These are phyloP conservation scores for Malassezia restricta DNA, from an alignment of 1,284 basidiomycete species.

Conservation along the genomic window DNA sequence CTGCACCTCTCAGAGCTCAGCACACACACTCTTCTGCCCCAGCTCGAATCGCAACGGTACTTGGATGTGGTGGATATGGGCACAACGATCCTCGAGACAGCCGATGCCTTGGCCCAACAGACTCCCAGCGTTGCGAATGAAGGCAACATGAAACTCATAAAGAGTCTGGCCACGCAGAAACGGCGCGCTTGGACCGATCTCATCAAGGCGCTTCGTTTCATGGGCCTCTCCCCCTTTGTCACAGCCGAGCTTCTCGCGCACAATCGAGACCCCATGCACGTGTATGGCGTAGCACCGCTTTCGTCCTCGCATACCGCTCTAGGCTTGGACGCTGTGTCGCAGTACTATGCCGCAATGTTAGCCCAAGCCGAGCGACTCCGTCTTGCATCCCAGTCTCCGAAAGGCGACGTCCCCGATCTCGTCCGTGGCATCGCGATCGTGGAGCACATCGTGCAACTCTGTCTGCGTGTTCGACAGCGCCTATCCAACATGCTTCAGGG, in stretches of 20 bases:
- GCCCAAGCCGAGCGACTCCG: slow-evolving; percentile 61
- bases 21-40: slow-evolving; percentile 19
- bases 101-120: slow-evolving; percentile 52
- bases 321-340: slow-evolving; percentile 50
- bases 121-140: slow-evolving; percentile 34
- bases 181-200: slow-evolving; percentile 82
- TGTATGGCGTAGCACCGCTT: slow-evolving; percentile 51
- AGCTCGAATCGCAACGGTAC: slow-evolving; percentile 9
- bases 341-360: slow-evolving; percentile 62
- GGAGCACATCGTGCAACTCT: slow-evolving; percentile 55
- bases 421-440: slow-evolving; percentile 65
- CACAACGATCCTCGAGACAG: slow-evolving; percentile 61
- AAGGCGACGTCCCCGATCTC: slow-evolving; percentile 72
- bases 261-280: slow-evolving; percentile 60
- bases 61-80: slow-evolving; percentile 51
- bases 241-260: slow-evolving; percentile 57
- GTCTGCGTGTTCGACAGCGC: slow-evolving; percentile 22
- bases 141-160: slow-evolving; percentile 58
- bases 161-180: slow-evolving; percentile 66
- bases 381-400: slow-evolving; percentile 58
- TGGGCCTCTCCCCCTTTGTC: slow-evolving; percentile 54
- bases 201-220: slow-evolving; percentile 70
- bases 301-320: slow-evolving; percentile 10
- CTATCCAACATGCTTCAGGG: background rate
- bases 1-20: slow-evolving; percentile 20